Base-by-base conservation (phyloP, 768 basidiomycete species). In the Leccinum broughii region DNA sequence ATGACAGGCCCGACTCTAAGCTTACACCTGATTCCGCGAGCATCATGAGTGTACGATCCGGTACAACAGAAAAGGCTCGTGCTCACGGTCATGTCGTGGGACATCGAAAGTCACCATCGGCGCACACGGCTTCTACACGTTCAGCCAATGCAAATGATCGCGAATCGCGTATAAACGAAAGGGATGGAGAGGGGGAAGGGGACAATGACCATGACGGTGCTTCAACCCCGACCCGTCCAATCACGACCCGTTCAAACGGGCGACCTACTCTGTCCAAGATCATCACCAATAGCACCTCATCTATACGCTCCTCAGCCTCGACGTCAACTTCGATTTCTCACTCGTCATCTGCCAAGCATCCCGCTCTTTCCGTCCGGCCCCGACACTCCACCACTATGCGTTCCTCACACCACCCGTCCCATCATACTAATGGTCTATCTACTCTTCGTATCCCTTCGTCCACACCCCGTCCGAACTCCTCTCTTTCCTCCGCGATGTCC, bases 1-100 rank as follows among this genome's bases (percentile, higher is more conserved):
- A 66, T n/a, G 77, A 78, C 34, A 72, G 85, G 17, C 89, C 89
- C 3, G 90, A 92, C 64, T 90, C 88, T 6, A 90, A 91, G 67
- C 77, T 90, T 9, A 88, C 87, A 3, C 88, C 88, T 3, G 78
- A 75, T 39, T 68, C 71, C 37, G 64, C 66, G 28, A 74, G 72
- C 8, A 35, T 67, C 51, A 62, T 50, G 28, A 75, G 73, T 7
- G 59, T 62, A 28, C 67, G 72, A 46, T 65, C 67, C n/a, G 65
- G 68, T 55, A 34, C 56, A 4, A 64, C 65, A 6, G 72, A 72
- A 35, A 75, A 69, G 48, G 64, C 55, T 11, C 65, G 63, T 26
- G 60, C 55, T n/a, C 66, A 57, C 8, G 56, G 56, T 24, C 71
- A 57, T 54, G 57, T 26, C 6, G 34, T 51, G 10, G 65, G 62